These are phyloP conservation scores for Coemansia sp. DNA, from an alignment of 192 early-diverging fungal species.

Conservation along the genomic window DNA sequence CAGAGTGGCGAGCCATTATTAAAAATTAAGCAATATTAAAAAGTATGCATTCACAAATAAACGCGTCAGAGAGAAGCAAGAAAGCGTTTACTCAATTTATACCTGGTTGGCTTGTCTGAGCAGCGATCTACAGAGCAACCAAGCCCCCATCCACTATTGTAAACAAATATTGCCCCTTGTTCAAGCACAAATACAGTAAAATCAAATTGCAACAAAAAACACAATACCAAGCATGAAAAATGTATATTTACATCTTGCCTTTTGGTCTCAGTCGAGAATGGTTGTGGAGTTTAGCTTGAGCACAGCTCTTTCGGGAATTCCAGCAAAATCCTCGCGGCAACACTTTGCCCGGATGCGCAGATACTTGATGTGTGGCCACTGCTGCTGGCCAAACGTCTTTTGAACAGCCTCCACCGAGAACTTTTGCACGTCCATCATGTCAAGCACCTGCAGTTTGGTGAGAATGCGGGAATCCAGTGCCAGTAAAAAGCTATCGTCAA, in stretches of 20 bases:
- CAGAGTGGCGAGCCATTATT: not conserved
- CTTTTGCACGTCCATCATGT: conserved; percentile 56
- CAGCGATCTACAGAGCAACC: too few species aligned
- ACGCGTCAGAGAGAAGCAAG: not conserved
- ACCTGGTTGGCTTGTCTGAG: too few species aligned
- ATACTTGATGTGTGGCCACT: conserved; percentile 50
- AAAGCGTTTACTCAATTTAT: not conserved
- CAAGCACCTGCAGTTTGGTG: conserved; percentile 44
- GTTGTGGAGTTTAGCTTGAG: conserved; percentile 51
- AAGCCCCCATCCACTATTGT: not conserved
- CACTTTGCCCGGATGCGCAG: conserved; percentile 50
- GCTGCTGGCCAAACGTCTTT: conserved; percentile 42
- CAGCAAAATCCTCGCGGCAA: conserved; percentile 37
- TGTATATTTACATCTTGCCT: conserved; percentile 11
- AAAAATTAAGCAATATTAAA: too few species aligned
- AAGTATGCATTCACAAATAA: conserved; percentile 4
- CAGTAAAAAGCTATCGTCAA: conserved; percentile 49
- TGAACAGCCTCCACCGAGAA: conserved; percentile 41
- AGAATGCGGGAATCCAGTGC: conserved; percentile 39
- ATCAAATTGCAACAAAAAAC: not conserved
- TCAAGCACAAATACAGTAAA: not conserved
- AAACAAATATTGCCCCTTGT: not conserved
- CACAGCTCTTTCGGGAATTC: conserved; percentile 37
- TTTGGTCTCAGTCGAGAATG: conserved; percentile 28
- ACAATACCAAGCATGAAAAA: not conserved